Percentiles rank a stretch among this genome's conserved stretches.
Conservation (phyloP, 148 eudicot species). For the Rhododendron molle region DNA sequence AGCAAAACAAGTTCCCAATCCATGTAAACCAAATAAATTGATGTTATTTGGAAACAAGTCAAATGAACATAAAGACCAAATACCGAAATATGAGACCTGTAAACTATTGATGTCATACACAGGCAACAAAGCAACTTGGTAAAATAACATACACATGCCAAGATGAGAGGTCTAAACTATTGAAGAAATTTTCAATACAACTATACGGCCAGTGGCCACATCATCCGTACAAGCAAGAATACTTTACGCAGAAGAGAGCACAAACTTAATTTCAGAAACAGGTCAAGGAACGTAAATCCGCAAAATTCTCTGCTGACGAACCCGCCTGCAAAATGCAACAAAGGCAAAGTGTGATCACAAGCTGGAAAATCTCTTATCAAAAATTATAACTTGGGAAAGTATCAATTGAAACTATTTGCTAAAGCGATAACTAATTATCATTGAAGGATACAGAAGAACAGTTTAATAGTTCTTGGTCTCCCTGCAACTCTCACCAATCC, state of each 20-base stretch:
- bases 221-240: no score
- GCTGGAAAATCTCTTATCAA: neutral
- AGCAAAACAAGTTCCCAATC: neutral
- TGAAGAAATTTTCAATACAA: neutral
- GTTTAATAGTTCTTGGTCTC: constrained; percentile 10
- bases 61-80: neutral
- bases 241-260: neutral
- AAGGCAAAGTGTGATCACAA: neutral
- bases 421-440: neutral
- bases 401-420: neutral
- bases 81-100: neutral
- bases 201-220: neutral
- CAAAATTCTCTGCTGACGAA: neutral
- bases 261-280: neutral
- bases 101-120: neutral
- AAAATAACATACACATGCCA: neutral
- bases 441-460: constrained; percentile 19
- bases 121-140: neutral
- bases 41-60: neutral
- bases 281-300: neutral
- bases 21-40: neutral
- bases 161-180: neutral
- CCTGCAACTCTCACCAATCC: constrained; percentile 16
- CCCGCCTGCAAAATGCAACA: constrained; percentile 18
- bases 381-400: neutral